Conservation (phyloP, 1,139 yeast species). For the Lodderomyces margitis region DNA sequence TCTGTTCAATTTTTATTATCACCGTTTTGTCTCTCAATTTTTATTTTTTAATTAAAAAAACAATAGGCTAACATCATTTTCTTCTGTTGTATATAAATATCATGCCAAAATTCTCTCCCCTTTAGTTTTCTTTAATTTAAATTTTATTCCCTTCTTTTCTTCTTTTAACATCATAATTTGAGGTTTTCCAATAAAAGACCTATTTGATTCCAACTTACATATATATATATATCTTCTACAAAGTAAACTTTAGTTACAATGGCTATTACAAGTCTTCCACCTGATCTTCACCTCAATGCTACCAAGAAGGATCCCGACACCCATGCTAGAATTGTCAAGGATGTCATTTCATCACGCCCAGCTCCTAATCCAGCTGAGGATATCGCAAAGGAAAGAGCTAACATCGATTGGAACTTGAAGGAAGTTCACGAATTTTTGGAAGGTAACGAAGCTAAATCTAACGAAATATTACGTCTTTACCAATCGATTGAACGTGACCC, state of each 20-base stretch:
- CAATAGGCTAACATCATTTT: background rate
- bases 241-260: conserved; percentile 6
- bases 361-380: conserved; percentile 15
- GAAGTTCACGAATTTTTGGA: conserved; percentile 49
- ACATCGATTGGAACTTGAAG: conserved; percentile 35
- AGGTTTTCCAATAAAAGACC: background rate
- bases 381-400: conserved; percentile 15
- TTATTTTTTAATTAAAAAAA: background rate
- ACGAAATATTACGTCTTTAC: conserved; percentile 30
- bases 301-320: conserved; percentile 14
- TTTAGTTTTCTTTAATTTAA: too few relatives aligned
- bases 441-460: conserved; percentile 37
- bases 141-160: background rate
- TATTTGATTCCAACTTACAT: background rate
- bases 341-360: conserved; percentile 11
- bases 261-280: conserved; percentile 11
- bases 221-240: background rate
- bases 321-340: conserved; percentile 11
- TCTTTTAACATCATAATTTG: background rate
- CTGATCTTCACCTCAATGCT: conserved; percentile 4
- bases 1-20: background rate
- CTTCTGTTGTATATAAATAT: too few relatives aligned
- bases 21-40: background rate
- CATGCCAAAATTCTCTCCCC: too few relatives aligned
- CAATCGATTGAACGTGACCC: conserved; percentile 55